These are phyloP conservation scores for Pilobolus umbonatus DNA, from an alignment of 192 early-diverging fungal genomes.

Conservation along the genomic window DNA sequence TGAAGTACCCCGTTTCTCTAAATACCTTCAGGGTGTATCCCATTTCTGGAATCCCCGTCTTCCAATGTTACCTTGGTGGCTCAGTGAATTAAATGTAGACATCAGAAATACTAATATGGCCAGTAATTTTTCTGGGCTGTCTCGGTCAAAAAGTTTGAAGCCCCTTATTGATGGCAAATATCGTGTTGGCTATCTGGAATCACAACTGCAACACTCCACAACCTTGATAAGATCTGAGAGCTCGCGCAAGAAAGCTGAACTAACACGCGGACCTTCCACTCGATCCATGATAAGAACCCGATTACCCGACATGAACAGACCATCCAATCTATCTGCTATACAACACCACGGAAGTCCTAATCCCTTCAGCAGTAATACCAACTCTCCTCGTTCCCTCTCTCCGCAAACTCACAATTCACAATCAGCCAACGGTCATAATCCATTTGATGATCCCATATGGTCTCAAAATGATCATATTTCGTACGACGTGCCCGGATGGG, in stretches of 20 bases:
- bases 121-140: constrained; percentile 45
- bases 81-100: constrained; percentile 40
- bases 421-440: constrained; percentile 2
- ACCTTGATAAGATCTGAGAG: constrained; percentile 14
- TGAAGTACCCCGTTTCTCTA: constrained; percentile 45
- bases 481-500: background rate
- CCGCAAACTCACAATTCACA: too few species aligned
- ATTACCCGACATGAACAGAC: background rate
- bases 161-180: constrained; percentile 34
- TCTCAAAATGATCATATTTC: background rate
- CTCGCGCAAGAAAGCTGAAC: background rate
- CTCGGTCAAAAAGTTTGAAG: constrained; percentile 38
- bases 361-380: constrained; percentile 1
- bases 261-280: constrained; percentile 1
- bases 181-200: constrained; percentile 33
- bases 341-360: too few species aligned
- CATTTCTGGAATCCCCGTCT: constrained; percentile 38
- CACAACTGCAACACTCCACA: constrained; percentile 21
- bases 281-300: background rate
- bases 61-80: constrained; percentile 45
- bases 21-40: constrained; percentile 42
- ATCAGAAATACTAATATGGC: constrained; percentile 72
- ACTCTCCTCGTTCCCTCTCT: background rate
- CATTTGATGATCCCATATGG: constrained; percentile 31
- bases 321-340: too few species aligned